Percentiles rank a stretch among this genome's conserved stretches.
phyloP scores from a whole-genome alignment of 2,329 filamentous ascomycete species.

The Aspergillus fumigatiaffinis region DNA sequence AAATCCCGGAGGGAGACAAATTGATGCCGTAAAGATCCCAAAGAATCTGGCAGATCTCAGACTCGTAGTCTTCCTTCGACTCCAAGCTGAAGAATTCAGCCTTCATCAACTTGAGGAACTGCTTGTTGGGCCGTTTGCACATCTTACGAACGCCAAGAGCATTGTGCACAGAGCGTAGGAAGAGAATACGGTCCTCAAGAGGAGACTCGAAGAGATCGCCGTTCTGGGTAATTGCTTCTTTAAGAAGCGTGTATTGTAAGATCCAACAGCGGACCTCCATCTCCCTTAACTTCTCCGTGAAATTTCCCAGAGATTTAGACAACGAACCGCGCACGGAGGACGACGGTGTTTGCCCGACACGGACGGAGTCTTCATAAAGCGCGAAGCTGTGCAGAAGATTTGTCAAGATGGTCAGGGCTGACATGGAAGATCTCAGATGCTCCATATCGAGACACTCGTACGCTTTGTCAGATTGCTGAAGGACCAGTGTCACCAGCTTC shows the following conservation, averaged over 20 bases:
- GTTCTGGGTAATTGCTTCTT: conserved; percentile 68
- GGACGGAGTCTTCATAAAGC: conserved; percentile 80
- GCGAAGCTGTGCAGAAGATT: conserved; percentile 75
- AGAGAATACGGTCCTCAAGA: conserved; percentile 71
- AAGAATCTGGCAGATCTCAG: conserved; percentile 79
- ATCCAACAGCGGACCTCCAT: conserved; percentile 87
- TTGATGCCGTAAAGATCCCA: conserved; percentile 80
- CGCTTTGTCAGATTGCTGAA: conserved; percentile 60
- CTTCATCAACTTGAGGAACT: conserved; percentile 85
- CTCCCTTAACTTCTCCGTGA: conserved; percentile 72
- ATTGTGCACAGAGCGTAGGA: conserved; percentile 76
- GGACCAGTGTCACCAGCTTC: conserved; percentile 64
- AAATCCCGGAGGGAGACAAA: conserved; percentile 64
- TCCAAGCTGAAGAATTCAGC: conserved; percentile 75
- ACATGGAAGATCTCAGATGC: conserved; percentile 69
- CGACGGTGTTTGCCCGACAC: conserved; percentile 65
- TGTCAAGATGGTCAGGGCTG: conserved; percentile 66
- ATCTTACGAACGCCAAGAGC: conserved; percentile 78
- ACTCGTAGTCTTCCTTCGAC: conserved; percentile 76
- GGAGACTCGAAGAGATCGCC: conserved; percentile 60
- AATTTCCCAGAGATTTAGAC: conserved; percentile 39
- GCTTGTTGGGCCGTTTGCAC: conserved; percentile 80
- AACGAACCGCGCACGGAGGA: conserved; percentile 53
- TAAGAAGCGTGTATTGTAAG: conserved; percentile 75
- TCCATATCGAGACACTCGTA: conserved; percentile 82